Conservation (phyloP, 345 rosid genomes). For the Gossypium anomalum region DNA sequence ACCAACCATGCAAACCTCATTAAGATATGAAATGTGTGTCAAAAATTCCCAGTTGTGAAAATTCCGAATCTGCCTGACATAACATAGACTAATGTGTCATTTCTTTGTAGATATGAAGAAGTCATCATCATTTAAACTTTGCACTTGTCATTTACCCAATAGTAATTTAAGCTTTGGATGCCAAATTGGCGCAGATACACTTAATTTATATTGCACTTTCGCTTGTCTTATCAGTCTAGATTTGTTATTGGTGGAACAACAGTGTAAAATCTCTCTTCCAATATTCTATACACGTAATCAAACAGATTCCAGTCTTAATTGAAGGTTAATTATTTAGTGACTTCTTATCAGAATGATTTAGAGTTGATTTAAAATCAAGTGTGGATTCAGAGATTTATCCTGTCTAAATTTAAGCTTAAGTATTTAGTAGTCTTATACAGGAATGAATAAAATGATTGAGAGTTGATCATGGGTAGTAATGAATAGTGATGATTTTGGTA, state of each 20-base stretch:
- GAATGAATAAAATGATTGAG: no score
- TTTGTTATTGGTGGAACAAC: neutral
- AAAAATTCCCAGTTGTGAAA: neutral
- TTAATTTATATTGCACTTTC: neutral
- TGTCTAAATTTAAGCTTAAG: no score
- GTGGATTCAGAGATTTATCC: no score
- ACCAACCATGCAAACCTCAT: neutral
- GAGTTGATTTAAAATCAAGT: neutral
- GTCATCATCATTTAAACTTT: no score
- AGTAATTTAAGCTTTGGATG: neutral
- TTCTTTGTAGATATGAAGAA: neutral
- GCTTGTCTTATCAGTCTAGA: neutral
- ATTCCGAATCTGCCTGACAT: neutral
- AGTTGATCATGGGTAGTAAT: no score
- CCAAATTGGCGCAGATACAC: neutral
- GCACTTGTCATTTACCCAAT: no score
- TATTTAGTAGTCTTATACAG: no score
- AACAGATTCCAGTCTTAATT: neutral
- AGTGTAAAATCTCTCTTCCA: neutral
- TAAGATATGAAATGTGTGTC: constrained; percentile 4
- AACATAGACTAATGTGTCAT: neutral
- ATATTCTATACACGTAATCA: neutral
- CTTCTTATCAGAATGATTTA: neutral
- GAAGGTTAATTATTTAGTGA: no score
- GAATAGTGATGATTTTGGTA: no score